Percentiles rank a stretch among this genome's conserved stretches.
Conservation (phyloP, 371 early-diverging fungal species). For the Circinella minor region DNA sequence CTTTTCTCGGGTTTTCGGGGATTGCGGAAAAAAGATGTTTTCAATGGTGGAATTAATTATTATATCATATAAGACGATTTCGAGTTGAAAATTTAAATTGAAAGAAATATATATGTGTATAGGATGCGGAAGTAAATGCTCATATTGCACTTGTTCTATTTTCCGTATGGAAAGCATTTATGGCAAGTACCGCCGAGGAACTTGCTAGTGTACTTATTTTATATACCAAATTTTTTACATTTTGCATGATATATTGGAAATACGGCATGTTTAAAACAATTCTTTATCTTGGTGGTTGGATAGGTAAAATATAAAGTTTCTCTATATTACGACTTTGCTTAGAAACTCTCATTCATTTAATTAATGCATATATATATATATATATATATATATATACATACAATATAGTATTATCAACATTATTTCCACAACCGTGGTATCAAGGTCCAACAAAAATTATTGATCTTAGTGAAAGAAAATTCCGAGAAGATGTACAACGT, state of each 20-base stretch:
- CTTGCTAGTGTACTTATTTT: constrained; percentile 58
- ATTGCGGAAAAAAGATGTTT: not conserved
- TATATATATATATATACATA: no score
- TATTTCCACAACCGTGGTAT: constrained; percentile 64
- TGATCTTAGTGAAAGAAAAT: constrained; percentile 37
- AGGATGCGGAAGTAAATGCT: constrained; percentile 41
- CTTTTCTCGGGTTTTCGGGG: not conserved
- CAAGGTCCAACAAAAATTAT: constrained; percentile 57
- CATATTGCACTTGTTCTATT: constrained; percentile 32
- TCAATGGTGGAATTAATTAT: not conserved
- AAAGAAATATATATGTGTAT: not conserved
- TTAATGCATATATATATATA: not conserved
- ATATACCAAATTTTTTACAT: constrained; percentile 56
- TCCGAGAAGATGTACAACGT: constrained; percentile 17
- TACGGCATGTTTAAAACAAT: constrained; percentile 35
- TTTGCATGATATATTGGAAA: constrained; percentile 50
- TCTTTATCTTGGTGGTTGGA: constrained; percentile 52
- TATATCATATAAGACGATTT: no score
- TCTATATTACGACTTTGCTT: no score
- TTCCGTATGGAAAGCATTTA: constrained; percentile 43
- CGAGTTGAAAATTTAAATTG: not conserved
- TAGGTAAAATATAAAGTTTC: constrained; percentile 34
- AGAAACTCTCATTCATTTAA: not conserved
- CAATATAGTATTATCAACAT: constrained; percentile 47
- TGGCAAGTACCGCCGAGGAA: constrained; percentile 60